Base-by-base conservation (phyloP, 352 stramenopile genomes). In the Phytopythium helicoides region DNA sequence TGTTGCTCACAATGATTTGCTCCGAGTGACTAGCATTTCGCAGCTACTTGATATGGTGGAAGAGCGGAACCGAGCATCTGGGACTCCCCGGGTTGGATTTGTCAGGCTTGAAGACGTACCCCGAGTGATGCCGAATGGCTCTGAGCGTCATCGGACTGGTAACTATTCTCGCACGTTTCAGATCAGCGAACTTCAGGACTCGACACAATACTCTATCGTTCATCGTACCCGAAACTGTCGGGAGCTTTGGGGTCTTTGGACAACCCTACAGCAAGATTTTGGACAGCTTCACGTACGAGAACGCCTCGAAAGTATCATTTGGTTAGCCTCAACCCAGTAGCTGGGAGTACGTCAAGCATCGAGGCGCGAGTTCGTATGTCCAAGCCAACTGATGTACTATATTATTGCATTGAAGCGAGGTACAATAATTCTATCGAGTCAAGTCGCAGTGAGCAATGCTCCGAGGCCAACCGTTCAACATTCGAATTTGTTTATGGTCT, bases 191-290 rank as follows among this genome's bases (percentile, higher is more conserved):
- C 65, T 92, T 2, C 33, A 53, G 3, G 80, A 87, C 23, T 61
- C 66, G 25, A 78, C 77, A 0, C 35, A 59, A 14, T 91, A 92
- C 47, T 58, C 58, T 15, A 58, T 94, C 36, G 62, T 64, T 22
- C n/a, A 33, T 94, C 10, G 58, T 94, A 26, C 62, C 81, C 2
- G 81, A 94, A 31, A 92, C 84, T 0, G 65, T 65, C 16, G 54
- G 51, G 5, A 94, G 84, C 39, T 65, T 74, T 53, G 81, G 84
- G 3, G 64, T 92, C 14, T 87, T 87, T 33, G 75, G 79, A 1
- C 41, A 56, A 5, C 63, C 70, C 2, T 88, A 73, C 25, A 49
- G 58, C 18, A 59, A 64, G 0, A 25, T 83, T 6, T 26, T 90
- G 1, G 81, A 92, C 33, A 64, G 62, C 10, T 26, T 58, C 3